Evolutionary conservation across 345 rosid species (phyloP), one percentile per base, ranked within the genome.

Genomic region (Erysimum cheiranthoides): DNA sequence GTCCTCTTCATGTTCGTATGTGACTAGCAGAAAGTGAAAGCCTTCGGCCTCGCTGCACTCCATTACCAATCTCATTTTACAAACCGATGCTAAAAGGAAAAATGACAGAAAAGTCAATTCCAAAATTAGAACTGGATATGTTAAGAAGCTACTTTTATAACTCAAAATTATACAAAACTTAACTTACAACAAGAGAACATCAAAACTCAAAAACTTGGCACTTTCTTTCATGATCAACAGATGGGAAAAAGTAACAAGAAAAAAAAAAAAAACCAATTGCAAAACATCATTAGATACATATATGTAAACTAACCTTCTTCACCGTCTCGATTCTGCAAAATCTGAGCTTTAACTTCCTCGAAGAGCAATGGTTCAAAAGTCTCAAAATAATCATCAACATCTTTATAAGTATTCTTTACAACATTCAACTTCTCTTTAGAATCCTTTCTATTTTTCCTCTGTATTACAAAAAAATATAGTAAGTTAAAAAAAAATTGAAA

Each of bases 281-380:
- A 61, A 14, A 71, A 28, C 45, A 68, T 40, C n/a, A 10, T 35
- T 57, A 43, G 45, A 47, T 59, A 46, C 4, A 58, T 58, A 7
- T 39, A 73, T 57, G 25, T 31, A 31, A 66, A 71, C 63, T 62
- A 61, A 90, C 97, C 95, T 86, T 92, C 91, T 81, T 89, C 97
- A 8, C 76, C 85, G 42, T 92, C 96, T 66, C 82, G 85, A 63
- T 71, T 89, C 76, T 88, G 98, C 70, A 86, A 78, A 74, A 94
- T 89, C 49, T 90, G 96, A 82, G 98, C 91, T 80, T 90, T 94
- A 30, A 89, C 93, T 85, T 94, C 98, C 78, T 94, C 98, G 34
- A 94, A 88, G 69, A 94, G 82, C 25, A 94, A 88, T 2, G 96
- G 95, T 84, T 94, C 98, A 75, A 89, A 88, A 66, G 95, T 89